These are phyloP conservation scores for Prosopis cineraria DNA, from an alignment of 306 rosid genomes.

Conservation along the genomic window DNA sequence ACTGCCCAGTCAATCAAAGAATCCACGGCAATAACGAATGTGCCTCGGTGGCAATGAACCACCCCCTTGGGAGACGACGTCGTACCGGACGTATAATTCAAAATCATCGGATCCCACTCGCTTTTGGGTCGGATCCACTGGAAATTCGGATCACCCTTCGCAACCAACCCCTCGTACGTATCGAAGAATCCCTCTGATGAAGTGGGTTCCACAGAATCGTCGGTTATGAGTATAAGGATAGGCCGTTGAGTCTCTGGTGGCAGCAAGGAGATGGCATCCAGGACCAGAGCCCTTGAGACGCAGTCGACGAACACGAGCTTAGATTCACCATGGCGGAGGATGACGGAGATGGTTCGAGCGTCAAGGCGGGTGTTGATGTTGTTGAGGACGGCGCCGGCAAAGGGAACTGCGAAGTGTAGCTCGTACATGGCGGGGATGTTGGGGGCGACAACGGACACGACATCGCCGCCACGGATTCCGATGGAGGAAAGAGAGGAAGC, in stretches of 20 bases:
- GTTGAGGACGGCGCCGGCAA: background rate
- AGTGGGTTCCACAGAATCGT: background rate
- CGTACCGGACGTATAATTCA: constrained; percentile 33
- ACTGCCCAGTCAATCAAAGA: constrained; percentile 44
- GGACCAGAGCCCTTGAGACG: background rate
- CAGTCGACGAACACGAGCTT: background rate
- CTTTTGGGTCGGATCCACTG: constrained; percentile 42
- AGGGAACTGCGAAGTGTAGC: constrained; percentile 43
- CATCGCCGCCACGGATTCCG: constrained; percentile 46
- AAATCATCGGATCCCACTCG: constrained; percentile 63
- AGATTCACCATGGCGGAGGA: background rate
- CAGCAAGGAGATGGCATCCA: background rate
- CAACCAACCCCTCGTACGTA: constrained; percentile 36
- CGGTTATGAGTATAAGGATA: background rate
- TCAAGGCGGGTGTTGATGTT: background rate
- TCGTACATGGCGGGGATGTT: constrained; percentile 77
- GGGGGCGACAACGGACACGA: constrained; percentile 67
- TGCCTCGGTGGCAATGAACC: background rate
- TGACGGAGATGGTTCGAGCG: background rate
- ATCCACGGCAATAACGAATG: background rate
- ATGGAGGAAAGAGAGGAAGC: background rate
- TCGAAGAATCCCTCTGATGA: background rate
- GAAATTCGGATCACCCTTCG: constrained; percentile 48
- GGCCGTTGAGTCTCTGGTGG: background rate
- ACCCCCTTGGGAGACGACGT: background rate